Evolutionary conservation across 2,329 filamentous ascomycete genomes (phyloP).

Genomic region (Fusarium continuum): DNA sequence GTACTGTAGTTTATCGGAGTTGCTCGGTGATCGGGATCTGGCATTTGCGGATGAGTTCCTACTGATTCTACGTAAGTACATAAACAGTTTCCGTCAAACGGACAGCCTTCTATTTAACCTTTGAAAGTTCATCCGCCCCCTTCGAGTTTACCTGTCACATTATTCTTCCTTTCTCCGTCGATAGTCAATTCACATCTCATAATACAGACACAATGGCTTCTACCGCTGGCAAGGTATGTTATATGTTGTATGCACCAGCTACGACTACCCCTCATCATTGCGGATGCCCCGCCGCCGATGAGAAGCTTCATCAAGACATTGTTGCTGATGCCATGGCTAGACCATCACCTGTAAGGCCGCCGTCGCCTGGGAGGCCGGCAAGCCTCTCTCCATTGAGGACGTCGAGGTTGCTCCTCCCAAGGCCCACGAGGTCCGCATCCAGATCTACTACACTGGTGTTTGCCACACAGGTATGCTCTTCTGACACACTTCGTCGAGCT

Average conservation of each 20-base stretch:
- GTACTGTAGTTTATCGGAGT: slow-evolving; percentile 32
- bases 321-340: slow-evolving; percentile 56
- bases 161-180: slow-evolving; percentile 21
- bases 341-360: slow-evolving; percentile 97
- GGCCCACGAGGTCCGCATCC: slow-evolving; percentile 94
- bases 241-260: slow-evolving; percentile 28
- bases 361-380: slow-evolving; percentile 95
- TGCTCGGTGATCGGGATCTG: slow-evolving; percentile 46
- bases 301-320: slow-evolving; percentile 14
- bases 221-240: slow-evolving; percentile 62
- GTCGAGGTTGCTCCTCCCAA: slow-evolving; percentile 89
- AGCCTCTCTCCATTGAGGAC: slow-evolving; percentile 88
- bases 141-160: slow-evolving; percentile 23
- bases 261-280: slow-evolving; percentile 26
- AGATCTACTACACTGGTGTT: slow-evolving; percentile 98
- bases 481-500: slow-evolving; percentile 14
- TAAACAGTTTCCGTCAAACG: slow-evolving; percentile 32
- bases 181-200: slow-evolving; percentile 24
- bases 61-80: slow-evolving; percentile 35
- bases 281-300: slow-evolving; percentile 37
- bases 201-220: slow-evolving; percentile 54
- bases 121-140: slow-evolving; percentile 24
- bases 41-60: slow-evolving; percentile 24
- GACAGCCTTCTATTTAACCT: slow-evolving; percentile 6
- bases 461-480: slow-evolving; percentile 85